These are phyloP conservation scores for Tetraselmis chui DNA, from an alignment of 139 green algal genomes.

Conservation along the genomic window DNA sequence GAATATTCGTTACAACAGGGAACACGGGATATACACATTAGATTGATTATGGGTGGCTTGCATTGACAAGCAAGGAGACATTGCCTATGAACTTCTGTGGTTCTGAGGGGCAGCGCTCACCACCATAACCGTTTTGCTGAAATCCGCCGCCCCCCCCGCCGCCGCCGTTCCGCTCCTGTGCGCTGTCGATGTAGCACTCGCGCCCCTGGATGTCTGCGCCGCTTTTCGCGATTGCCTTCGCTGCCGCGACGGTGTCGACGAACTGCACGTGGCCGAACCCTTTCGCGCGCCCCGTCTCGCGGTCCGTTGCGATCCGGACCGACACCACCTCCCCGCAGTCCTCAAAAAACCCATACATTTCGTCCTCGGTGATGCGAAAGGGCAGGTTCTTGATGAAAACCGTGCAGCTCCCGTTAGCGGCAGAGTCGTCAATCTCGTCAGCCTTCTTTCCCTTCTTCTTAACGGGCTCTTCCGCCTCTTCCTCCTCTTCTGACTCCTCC, in stretches of 20 bases:
- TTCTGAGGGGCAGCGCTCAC: neutral
- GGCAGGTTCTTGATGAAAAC: conserved; percentile 72
- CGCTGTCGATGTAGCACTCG: conserved; percentile 52
- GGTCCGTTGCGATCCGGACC: conserved; percentile 49
- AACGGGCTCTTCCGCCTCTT: neutral
- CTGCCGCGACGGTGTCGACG: conserved; percentile 31
- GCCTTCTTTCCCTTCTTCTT: neutral
- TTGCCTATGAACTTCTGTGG: conserved; percentile 1
- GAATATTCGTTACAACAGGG: no score
- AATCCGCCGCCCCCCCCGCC: conserved; percentile 13
- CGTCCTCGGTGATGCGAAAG: conserved; percentile 45
- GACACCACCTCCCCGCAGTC: conserved; percentile 45
- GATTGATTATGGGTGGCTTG: neutral
- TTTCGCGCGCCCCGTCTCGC: conserved; percentile 41
- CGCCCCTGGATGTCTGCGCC: conserved; percentile 46
- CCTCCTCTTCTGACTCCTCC: conserved; percentile 36
- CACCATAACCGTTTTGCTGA: conserved; percentile 4
- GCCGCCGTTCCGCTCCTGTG: conserved; percentile 27
- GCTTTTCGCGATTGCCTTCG: conserved; percentile 35
- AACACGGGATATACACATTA: no score
- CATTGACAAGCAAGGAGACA: neutral
- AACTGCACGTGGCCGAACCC: conserved; percentile 73
- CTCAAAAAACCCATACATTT: conserved; percentile 44
- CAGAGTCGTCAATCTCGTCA: conserved; percentile 18
- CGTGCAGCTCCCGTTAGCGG: conserved; percentile 31